A percentile compares a stretch with the other conserved stretches of the same genome.
phyloP scores from a whole-genome alignment of 169 alveolate species.

The Eimeria zaria region DNA sequence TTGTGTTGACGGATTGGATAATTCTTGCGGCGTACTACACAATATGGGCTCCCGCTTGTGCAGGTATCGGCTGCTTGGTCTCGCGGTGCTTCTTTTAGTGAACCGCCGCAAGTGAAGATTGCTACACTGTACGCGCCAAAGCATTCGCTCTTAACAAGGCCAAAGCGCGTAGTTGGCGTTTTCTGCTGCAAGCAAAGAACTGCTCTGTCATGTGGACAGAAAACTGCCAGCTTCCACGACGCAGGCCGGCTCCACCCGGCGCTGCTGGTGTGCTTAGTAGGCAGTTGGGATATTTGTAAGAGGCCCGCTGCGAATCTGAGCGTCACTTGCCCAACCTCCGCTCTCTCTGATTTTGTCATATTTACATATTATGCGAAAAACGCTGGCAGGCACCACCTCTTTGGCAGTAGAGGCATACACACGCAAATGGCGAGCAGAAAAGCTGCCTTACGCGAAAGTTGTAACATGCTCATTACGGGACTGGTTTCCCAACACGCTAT shows the following conservation, averaged over 20 bases:
- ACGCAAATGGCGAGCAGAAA: background rate
- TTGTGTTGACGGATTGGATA: background rate
- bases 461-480: background rate
- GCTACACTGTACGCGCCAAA: background rate
- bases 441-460: background rate
- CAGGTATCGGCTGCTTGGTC: constrained; percentile 57
- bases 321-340: background rate
- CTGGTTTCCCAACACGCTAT: background rate
- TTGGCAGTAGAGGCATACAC: background rate
- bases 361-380: background rate
- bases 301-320: constrained; percentile 11
- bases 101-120: constrained; percentile 55
- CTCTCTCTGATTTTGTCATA: background rate
- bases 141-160: background rate
- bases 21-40: background rate
- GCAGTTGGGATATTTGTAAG: constrained; percentile 23
- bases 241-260: background rate
- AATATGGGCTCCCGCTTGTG: background rate
- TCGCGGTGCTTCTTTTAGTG: background rate
- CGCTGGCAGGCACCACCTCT: background rate
- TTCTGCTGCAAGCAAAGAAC: background rate
- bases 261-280: background rate
- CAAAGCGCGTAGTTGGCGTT: background rate
- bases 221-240: background rate
- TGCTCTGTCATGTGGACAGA: constrained; percentile 1